Evolutionary conservation across 2,329 filamentous ascomycete genomes (phyloP).

Genomic region (Magnaporthiopsis poae): DNA sequence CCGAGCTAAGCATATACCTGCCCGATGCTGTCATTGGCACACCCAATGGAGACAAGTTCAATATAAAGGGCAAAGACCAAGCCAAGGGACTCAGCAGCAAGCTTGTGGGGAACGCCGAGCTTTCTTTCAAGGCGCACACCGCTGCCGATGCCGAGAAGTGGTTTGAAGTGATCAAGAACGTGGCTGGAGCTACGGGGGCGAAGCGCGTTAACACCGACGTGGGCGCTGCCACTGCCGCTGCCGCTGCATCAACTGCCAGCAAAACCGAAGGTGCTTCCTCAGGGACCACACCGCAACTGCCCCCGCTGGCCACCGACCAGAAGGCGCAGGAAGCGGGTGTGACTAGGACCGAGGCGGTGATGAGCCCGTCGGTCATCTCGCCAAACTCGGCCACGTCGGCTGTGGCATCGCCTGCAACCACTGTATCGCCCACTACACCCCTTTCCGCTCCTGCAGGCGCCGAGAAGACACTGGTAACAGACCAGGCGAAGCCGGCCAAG

Average conservation of each 20-base stretch:
- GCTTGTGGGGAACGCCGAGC: slow-evolving; percentile 68
- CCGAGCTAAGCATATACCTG: slow-evolving; percentile 82
- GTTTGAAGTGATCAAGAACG: slow-evolving; percentile 61
- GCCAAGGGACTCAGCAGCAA: slow-evolving; percentile 72
- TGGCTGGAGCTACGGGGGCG: slow-evolving; percentile 42
- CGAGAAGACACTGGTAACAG: not conserved
- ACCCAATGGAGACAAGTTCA: slow-evolving; percentile 73
- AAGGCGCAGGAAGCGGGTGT: slow-evolving; percentile 40
- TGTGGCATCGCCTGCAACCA: not conserved
- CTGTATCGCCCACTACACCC: not conserved
- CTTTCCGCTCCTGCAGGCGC: not conserved
- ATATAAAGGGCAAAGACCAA: slow-evolving; percentile 87
- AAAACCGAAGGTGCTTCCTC: slow-evolving; percentile 9
- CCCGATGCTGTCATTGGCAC: slow-evolving; percentile 75
- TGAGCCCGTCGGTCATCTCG: slow-evolving; percentile 23
- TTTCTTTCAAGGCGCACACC: slow-evolving; percentile 80
- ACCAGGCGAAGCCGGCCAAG: slow-evolving; percentile 1
- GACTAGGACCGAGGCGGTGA: slow-evolving; percentile 23
- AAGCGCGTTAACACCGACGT: slow-evolving; percentile 21
- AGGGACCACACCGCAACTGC: slow-evolving; percentile 14
- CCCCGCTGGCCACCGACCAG: slow-evolving; percentile 19
- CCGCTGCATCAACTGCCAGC: slow-evolving; percentile 15
- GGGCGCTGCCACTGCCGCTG: slow-evolving; percentile 13
- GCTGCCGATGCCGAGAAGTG: slow-evolving; percentile 72
- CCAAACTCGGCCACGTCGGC: slow-evolving; percentile 15